These are phyloP conservation scores for Termitomyces eurrhizus DNA, from an alignment of 768 basidiomycete genomes.

Conservation along the genomic window DNA sequence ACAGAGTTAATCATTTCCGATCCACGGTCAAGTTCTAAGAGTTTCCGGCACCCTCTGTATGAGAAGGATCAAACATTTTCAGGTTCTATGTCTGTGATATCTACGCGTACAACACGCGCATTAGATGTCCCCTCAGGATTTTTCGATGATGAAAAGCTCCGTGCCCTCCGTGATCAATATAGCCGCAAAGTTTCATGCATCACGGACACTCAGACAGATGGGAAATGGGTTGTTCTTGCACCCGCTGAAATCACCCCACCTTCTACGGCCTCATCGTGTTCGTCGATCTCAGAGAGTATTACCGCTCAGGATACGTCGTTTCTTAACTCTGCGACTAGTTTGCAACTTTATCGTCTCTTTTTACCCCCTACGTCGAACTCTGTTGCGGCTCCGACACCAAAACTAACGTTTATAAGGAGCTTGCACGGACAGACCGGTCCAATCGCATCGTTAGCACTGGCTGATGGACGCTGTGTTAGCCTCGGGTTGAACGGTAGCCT, in stretches of 20 bases:
- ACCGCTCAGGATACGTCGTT: constrained; percentile 4
- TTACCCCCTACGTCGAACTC: constrained; percentile 47
- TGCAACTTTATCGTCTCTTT: constrained; percentile 77
- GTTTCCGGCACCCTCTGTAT: constrained; percentile 16
- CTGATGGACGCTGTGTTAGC: constrained; percentile 82
- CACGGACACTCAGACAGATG: constrained; percentile 74
- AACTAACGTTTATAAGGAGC: constrained; percentile 67
- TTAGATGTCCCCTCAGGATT: constrained; percentile 70
- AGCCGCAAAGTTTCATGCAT: constrained; percentile 67
- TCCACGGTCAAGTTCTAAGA: constrained; percentile 14
- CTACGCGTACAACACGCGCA: constrained; percentile 63
- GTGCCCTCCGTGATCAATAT: constrained; percentile 71
- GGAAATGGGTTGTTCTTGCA: constrained; percentile 81
- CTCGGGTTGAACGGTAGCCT: constrained; percentile 67
- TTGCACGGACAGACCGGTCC: constrained; percentile 69
- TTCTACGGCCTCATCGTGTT: constrained; percentile 17
- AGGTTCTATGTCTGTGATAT: constrained; percentile 43
- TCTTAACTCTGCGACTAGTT: constrained; percentile 40
- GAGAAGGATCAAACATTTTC: constrained; percentile 6
- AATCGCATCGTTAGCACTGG: constrained; percentile 62
- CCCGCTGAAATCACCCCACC: constrained; percentile 40
- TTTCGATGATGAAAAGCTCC: constrained; percentile 64
- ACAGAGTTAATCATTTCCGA: constrained; percentile 70
- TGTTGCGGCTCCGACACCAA: constrained; percentile 50
- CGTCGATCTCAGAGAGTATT: constrained; percentile 4